Conservation (phyloP, 768 basidiomycete species). For the Crassisporium funariophilum region DNA sequence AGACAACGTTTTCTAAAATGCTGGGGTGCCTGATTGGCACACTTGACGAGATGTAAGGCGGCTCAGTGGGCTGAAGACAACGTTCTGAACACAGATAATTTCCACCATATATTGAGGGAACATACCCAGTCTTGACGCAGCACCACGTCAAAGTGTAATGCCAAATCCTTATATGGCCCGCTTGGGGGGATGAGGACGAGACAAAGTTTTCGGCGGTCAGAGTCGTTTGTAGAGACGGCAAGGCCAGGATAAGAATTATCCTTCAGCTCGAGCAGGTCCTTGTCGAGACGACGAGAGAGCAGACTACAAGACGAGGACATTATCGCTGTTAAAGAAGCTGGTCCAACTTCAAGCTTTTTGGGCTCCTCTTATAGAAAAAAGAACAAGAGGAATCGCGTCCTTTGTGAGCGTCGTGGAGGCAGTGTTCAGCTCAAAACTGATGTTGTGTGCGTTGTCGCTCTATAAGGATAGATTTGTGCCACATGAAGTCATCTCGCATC, state of each 20-base stretch:
- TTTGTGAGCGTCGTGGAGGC: no score
- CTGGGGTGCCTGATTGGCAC: conserved; percentile 44
- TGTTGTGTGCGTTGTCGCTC: no score
- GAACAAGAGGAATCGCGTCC: no score
- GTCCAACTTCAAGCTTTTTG: no score
- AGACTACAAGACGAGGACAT: conserved; percentile 21
- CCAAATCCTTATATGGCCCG: conserved; percentile 46
- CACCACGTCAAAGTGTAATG: conserved; percentile 42
- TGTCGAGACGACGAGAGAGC: conserved; percentile 38
- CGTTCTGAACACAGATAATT: conserved; percentile 1
- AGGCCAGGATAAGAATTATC: conserved; percentile 47
- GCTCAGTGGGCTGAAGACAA: conserved; percentile 33
- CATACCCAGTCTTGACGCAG: conserved; percentile 43
- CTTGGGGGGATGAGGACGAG: conserved; percentile 45
- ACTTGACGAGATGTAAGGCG: conserved; percentile 37
- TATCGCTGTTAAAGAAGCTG: no score
- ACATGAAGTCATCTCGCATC: no score
- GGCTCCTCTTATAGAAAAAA: no score
- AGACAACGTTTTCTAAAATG: conserved; percentile 39
- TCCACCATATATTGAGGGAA: not conserved
- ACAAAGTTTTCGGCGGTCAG: conserved; percentile 42
- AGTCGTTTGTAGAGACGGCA: conserved; percentile 42
- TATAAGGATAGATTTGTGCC: no score
- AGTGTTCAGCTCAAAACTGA: no score
- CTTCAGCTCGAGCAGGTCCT: conserved; percentile 43